Evolutionary conservation across 495 filamentous ascomycete genomes (phyloP).

Genomic region (Collariella sp.): DNA sequence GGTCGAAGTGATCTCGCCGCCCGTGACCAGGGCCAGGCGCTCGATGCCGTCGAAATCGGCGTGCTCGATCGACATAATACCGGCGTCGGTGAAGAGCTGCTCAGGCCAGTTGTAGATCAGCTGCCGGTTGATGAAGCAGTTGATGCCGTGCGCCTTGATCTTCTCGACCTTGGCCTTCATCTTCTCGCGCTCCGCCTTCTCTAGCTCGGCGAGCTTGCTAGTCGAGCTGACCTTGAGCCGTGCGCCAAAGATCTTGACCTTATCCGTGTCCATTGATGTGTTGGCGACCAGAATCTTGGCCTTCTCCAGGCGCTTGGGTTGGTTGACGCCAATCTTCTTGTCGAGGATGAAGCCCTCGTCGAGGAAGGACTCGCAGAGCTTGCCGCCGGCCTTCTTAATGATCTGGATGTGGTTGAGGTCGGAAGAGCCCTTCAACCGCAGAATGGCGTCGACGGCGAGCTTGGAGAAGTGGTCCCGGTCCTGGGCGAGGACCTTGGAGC

Average conservation of each 20-base stretch:
- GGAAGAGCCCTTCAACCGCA: constrained; percentile 81
- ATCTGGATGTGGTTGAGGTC: constrained; percentile 98
- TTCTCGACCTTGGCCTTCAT: constrained; percentile 98
- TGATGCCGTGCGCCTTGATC: constrained; percentile 98
- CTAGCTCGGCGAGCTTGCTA: constrained; percentile 89
- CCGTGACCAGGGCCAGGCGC: constrained; percentile 86
- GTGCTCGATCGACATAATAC: constrained; percentile 97
- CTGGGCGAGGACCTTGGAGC: constrained; percentile 93
- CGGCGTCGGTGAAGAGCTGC: constrained; percentile 94
- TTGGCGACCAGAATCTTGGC: constrained; percentile 97
- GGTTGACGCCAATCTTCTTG: constrained; percentile 98
- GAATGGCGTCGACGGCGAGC: constrained; percentile 85
- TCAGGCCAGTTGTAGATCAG: constrained; percentile 99
- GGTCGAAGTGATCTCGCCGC: constrained; percentile 92
- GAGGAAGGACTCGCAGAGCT: constrained; percentile 91
- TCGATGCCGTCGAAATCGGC: constrained; percentile 98
- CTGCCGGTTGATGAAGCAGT: constrained; percentile 99
- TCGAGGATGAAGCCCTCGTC: constrained; percentile 98
- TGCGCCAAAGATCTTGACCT: constrained; percentile 98
- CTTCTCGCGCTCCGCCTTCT: constrained; percentile 97
- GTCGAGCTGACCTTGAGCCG: constrained; percentile 92
- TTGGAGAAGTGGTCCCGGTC: constrained; percentile 87
- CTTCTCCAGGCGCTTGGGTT: constrained; percentile 93
- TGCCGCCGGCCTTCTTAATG: constrained; percentile 98
- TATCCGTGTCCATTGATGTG: constrained; percentile 98